Evolutionary conservation across 192 early-diverging fungal genomes (phyloP).

Genomic region (Tieghemiomyces parasiticus): DNA sequence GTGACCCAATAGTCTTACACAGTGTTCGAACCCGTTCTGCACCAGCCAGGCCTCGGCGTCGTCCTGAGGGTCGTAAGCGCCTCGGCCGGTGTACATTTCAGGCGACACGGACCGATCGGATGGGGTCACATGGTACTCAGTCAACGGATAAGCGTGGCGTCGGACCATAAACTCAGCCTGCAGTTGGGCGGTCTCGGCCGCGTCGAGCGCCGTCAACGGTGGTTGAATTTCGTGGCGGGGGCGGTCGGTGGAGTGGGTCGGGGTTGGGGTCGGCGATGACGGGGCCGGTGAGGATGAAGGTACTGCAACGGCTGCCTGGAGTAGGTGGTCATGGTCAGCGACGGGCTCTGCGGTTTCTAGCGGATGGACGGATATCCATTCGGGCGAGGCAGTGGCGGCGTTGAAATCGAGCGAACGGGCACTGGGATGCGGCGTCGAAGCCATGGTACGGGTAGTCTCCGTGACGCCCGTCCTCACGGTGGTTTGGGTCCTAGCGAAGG

Average conservation of each 20-base stretch:
- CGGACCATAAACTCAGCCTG: background rate
- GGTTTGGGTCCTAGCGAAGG: too few relatives aligned
- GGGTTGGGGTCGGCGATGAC: background rate
- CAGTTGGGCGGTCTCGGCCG: too few relatives aligned
- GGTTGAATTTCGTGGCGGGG: background rate
- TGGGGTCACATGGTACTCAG: background rate
- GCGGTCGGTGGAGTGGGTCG: background rate
- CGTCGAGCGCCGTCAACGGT: background rate
- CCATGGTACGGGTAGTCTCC: too few relatives aligned
- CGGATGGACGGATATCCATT: too few relatives aligned
- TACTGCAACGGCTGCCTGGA: too few relatives aligned
- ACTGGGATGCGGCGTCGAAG: too few relatives aligned
- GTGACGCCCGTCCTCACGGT: too few relatives aligned
- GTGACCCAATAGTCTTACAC: background rate
- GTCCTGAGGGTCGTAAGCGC: background rate
- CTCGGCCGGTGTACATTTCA: background rate
- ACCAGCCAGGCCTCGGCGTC: conserved; percentile 2
- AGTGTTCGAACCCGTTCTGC: conserved; percentile 1
- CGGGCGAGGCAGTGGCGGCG: too few relatives aligned
- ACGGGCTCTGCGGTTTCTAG: too few relatives aligned
- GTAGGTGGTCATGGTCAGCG: too few relatives aligned
- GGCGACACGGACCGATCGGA: background rate
- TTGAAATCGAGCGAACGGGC: too few relatives aligned
- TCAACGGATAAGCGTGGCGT: background rate
- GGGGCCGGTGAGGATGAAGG: too few relatives aligned